Conservation (phyloP, 1,139 yeast species). For the Tardiomyces blankii region DNA sequence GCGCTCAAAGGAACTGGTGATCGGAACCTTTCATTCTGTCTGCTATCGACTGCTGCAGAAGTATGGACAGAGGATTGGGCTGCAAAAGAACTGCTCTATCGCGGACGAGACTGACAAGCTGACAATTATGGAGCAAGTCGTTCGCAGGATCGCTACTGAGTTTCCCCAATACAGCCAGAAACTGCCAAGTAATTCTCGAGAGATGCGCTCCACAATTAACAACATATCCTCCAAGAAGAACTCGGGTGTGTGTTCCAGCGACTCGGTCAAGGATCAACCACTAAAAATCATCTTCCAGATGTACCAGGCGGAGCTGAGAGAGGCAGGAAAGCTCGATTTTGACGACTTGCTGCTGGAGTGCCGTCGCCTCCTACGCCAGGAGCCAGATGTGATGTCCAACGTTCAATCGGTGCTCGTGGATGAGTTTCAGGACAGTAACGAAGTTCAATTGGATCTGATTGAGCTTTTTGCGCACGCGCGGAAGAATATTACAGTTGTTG, state of each 20-base stretch:
- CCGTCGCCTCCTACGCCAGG: slow-evolving; percentile 34
- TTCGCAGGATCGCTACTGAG: not conserved
- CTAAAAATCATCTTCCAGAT: slow-evolving; percentile 15
- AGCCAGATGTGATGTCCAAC: slow-evolving; percentile 37
- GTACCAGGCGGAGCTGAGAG: slow-evolving; percentile 41
- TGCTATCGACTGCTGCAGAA: slow-evolving; percentile 49
- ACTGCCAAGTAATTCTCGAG: not conserved
- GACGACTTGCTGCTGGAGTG: slow-evolving; percentile 69
- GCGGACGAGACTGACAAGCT: not conserved
- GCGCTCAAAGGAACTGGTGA: slow-evolving; percentile 10
- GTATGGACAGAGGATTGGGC: slow-evolving; percentile 10
- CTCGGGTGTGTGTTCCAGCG: too few relatives aligned
- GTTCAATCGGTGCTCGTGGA: slow-evolving; percentile 74
- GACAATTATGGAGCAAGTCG: not conserved
- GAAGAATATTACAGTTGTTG: slow-evolving; percentile 68
- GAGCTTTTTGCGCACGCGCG: slow-evolving; percentile 40
- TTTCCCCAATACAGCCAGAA: not conserved
- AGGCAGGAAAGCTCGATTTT: slow-evolving; percentile 50
- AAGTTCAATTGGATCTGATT: slow-evolving; percentile 61
- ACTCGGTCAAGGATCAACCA: too few relatives aligned
- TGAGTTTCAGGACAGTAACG: slow-evolving; percentile 89
- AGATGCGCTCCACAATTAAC: not conserved
- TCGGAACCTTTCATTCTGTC: slow-evolving; percentile 80
- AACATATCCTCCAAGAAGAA: too few relatives aligned
- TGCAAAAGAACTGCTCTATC: not conserved